Base-by-base conservation (phyloP, 2,329 filamentous ascomycete genomes). In the Hortaea sp. region DNA sequence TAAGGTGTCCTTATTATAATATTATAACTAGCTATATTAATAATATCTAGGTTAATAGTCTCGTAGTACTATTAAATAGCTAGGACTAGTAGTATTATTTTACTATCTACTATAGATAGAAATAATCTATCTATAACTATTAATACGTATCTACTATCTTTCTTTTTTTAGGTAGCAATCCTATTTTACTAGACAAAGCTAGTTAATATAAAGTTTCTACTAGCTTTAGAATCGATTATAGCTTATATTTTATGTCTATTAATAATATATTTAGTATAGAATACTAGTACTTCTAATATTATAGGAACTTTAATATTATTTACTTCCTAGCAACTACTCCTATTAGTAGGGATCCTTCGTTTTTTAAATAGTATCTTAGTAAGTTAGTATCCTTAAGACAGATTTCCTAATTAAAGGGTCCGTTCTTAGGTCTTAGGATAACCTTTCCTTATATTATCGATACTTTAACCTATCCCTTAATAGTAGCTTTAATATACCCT, bases 1-100 rank as follows among this genome's bases (percentile, higher is more conserved):
- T 30, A 53, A 49, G 51, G 48, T 29, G 43, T 53, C 10, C 51
- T 43, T 39, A 53, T 39, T 39, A 53, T 39, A 42, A 53, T 28
- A 35, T 51, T 29, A 13, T 53, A 29, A 27, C 29, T 50, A 29
- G 50, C 50, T 29, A 52, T 52, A 29, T 32, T 38, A 20, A 52
- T 32, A 34, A 52, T 30, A 34, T 53, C 42, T 46, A 53, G 30
- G 13, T 39, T 40, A 42, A 48, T 45, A n/a, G 42, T 38, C 46
- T 51, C 39, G 41, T 49, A 41, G 46, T 53, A 28, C 44, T 46
- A 28, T 46, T 46, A 32, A 29, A 48, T 40, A 39, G 31, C 31
- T 29, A 52, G 43, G 46, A 42, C 20, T 29, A 49, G 40, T 28
- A 35, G 49, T 28, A 49, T 43, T 41, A 37, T 53, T 41, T 53